phyloP scores from a whole-genome alignment of 129 eudicot species.

The Chrysanthemum makinoi region DNA sequence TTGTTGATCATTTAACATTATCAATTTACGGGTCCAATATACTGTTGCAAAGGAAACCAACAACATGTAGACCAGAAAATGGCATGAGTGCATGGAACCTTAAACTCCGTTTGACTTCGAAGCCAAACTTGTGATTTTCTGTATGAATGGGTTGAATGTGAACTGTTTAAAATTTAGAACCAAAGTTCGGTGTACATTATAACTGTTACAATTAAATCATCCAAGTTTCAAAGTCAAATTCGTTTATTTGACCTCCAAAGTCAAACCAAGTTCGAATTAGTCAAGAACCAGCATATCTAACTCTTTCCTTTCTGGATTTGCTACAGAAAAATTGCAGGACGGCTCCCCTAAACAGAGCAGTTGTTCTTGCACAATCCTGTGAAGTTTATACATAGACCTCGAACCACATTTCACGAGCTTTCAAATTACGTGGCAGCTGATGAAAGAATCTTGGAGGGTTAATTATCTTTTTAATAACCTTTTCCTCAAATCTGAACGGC shows the following conservation, averaged over 20 bases:
- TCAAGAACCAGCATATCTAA: constrained; percentile 19
- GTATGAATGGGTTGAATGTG: constrained; percentile 1
- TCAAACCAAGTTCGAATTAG: neutral
- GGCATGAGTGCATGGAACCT: neutral
- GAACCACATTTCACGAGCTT: constrained; percentile 7
- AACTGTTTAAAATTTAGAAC: constrained; percentile 6
- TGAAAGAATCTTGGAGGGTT: constrained; percentile 25
- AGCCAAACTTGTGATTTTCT: constrained; percentile 10
- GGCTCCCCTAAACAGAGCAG: constrained; percentile 44
- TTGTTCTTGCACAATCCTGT: constrained; percentile 61
- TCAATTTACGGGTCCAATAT: neutral
- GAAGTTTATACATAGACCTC: constrained; percentile 21
- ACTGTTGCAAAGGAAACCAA: neutral
- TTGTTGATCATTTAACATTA: neutral
- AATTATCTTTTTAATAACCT: constrained; percentile 13
- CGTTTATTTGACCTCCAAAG: constrained; percentile 6
- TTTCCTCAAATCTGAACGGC: constrained; percentile 5
- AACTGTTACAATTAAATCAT: too few species aligned
- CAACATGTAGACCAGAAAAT: neutral
- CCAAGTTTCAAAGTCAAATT: too few species aligned
- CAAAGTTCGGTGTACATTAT: too few species aligned
- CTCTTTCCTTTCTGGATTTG: neutral
- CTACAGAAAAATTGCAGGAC: constrained; percentile 55
- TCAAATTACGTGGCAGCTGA: neutral
- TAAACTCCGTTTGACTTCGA: constrained; percentile 4